These are phyloP conservation scores for Heteromeles arbutifolia DNA, from an alignment of 306 rosid genomes.

Conservation along the genomic window DNA sequence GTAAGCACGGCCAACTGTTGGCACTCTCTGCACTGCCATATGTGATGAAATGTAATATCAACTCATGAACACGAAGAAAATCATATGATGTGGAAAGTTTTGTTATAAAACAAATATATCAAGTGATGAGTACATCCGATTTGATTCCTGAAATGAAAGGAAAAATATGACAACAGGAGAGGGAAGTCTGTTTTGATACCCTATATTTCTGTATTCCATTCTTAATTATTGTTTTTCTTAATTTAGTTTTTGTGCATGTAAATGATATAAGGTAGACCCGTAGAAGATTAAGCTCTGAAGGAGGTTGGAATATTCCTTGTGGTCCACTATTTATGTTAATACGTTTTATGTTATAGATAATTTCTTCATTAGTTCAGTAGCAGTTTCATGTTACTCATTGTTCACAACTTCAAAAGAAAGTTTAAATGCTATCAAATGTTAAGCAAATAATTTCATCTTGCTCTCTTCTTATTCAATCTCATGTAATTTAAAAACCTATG, in stretches of 20 bases:
- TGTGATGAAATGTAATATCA: background rate
- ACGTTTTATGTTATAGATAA: background rate
- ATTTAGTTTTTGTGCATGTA: background rate
- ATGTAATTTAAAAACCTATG: slow-evolving; percentile 4
- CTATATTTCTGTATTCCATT: background rate
- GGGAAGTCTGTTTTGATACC: background rate
- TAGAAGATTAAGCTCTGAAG: background rate
- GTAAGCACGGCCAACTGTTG: background rate
- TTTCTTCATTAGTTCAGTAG: background rate
- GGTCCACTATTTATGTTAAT: background rate
- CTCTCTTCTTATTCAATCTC: background rate
- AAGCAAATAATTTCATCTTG: background rate
- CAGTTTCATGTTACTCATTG: background rate
- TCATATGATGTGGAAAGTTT: background rate
- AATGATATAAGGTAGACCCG: background rate
- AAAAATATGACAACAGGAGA: background rate
- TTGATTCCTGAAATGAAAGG: background rate
- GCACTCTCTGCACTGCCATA: background rate
- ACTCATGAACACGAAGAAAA: background rate
- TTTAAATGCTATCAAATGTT: background rate
- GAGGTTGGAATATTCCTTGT: background rate
- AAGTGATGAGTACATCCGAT: background rate
- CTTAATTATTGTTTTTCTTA: background rate
- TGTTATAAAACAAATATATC: background rate
- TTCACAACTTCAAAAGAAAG: background rate